phyloP scores from a whole-genome alignment of 805 yeast genomes.

The Monosporozyma servazzii region DNA sequence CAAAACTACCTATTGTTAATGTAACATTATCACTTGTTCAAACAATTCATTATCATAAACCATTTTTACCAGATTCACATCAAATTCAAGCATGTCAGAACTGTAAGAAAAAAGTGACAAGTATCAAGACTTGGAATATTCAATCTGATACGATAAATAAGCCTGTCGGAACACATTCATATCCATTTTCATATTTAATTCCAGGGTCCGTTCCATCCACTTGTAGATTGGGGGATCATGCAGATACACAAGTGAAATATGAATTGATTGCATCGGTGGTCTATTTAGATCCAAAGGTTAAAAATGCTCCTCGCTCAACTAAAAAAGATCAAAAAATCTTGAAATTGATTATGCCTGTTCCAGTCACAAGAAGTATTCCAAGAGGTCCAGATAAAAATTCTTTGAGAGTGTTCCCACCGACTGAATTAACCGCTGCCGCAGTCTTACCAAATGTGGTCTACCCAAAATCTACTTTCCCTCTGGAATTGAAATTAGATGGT shows the following conservation, averaged over 20 bases:
- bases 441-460: conserved; percentile 81
- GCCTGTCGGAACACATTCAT: conserved; percentile 64
- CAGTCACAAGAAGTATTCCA: conserved; percentile 66
- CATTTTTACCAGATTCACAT: conserved; percentile 48
- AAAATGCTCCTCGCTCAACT: neutral
- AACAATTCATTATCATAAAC: conserved; percentile 53
- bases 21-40: conserved; percentile 69
- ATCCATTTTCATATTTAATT: conserved; percentile 82
- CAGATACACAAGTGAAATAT: conserved; percentile 52
- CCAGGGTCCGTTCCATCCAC: conserved; percentile 88
- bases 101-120: conserved; percentile 48
- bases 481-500: conserved; percentile 75
- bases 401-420: conserved; percentile 89
- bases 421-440: conserved; percentile 79
- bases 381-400: conserved; percentile 82
- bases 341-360: conserved; percentile 50
- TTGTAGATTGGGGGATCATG: conserved; percentile 44
- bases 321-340: conserved; percentile 30
- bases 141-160: conserved; percentile 50
- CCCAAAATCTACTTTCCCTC: conserved; percentile 77
- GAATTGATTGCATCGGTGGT: conserved; percentile 57
- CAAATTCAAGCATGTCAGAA: conserved; percentile 44
- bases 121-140: conserved; percentile 84
- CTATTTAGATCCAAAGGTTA: conserved; percentile 31
- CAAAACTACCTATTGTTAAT: conserved; percentile 42